Percentiles rank a stretch among this genome's conserved stretches.
Evolutionary conservation across 2,329 filamentous ascomycete genomes (phyloP).

Genomic region (Paraphoma chrysanthemicola): DNA sequence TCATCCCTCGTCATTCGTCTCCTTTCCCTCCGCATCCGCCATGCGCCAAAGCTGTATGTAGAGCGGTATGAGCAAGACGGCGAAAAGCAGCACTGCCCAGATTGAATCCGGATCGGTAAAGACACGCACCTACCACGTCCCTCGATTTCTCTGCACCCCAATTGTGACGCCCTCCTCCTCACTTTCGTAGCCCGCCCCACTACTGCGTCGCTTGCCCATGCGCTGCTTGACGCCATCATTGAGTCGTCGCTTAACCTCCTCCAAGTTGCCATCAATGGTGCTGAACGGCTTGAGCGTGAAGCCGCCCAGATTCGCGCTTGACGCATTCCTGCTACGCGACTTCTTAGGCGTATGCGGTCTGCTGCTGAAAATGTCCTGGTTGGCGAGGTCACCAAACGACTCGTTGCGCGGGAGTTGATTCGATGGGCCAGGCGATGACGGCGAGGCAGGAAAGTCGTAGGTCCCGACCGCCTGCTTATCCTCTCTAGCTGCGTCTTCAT

Average conservation of each 20-base stretch:
- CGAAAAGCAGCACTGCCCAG: too few relatives aligned
- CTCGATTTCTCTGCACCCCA: slow-evolving; percentile 16
- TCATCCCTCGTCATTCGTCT: not conserved
- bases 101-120: not conserved
- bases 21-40: not conserved
- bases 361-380: slow-evolving; percentile 88
- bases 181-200: slow-evolving; percentile 33
- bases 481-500: slow-evolving; percentile 21
- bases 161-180: slow-evolving; percentile 32
- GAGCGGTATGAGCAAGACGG: too few relatives aligned
- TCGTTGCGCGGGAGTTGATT: slow-evolving; percentile 75
- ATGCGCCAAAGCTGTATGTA: too few relatives aligned
- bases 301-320: slow-evolving; percentile 61
- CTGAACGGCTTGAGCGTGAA: slow-evolving; percentile 76
- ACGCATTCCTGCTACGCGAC: slow-evolving; percentile 69
- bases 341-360: slow-evolving; percentile 81
- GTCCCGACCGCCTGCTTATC: slow-evolving; percentile 25
- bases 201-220: slow-evolving; percentile 64
- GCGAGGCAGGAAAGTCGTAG: slow-evolving; percentile 36
- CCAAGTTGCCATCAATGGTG: slow-evolving; percentile 71
- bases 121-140: slow-evolving; percentile 3
- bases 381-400: slow-evolving; percentile 88
- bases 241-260: slow-evolving; percentile 85
- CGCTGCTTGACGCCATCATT: slow-evolving; percentile 82
- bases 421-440: slow-evolving; percentile 23